Base-by-base conservation (phyloP, 257 asterid species). In the Petunia axillaris region DNA sequence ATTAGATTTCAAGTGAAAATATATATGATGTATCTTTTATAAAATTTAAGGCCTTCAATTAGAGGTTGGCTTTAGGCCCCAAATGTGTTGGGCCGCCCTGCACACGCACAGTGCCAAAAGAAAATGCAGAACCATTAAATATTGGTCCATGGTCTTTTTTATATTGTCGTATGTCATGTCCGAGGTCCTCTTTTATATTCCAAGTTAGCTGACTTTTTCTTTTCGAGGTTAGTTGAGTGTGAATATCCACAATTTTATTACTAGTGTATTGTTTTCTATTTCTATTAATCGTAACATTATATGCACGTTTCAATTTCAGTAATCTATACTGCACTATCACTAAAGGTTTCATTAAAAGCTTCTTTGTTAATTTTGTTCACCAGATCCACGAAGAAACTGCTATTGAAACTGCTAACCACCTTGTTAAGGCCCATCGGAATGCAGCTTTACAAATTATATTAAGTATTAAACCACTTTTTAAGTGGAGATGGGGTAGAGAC, bases 141-240 rank as follows among this genome's bases (percentile, higher is more conserved):
- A 58, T 46, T 46, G 46, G 59, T 70, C 77, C 43, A 25, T 70
- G 10, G 77, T 70, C 59, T 46, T 46, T 70, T 46, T 68, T 46
- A n/a, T 53, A 9, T 54, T 1, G 75, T 67, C 8, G 75, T 40
- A 67, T 40, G 37, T 65, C 74, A 2, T 65, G 46, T 39, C 14
- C 25, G 25, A 25, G 25, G 25, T 25, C 2, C 43, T 67, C 37
- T 16, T 70, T 4, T 70, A 16, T 70, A 52, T 8, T 48, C 77
- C 1, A 48, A 48, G 25, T 71, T 58, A 25, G 46, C 5, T 6
- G 6, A 46, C 76, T 70, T 70, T 46, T 70, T 25, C 25, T 16
- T 10, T 25, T 68, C 59, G 5, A 71, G 60, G 59, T 35, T 70
- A 25, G 77, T 68, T 71, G 43, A 2, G 11, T 48, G 60, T 70